Evolutionary conservation across 257 asterid genomes (phyloP).

Genomic region (Solanum tarapatanum): DNA sequence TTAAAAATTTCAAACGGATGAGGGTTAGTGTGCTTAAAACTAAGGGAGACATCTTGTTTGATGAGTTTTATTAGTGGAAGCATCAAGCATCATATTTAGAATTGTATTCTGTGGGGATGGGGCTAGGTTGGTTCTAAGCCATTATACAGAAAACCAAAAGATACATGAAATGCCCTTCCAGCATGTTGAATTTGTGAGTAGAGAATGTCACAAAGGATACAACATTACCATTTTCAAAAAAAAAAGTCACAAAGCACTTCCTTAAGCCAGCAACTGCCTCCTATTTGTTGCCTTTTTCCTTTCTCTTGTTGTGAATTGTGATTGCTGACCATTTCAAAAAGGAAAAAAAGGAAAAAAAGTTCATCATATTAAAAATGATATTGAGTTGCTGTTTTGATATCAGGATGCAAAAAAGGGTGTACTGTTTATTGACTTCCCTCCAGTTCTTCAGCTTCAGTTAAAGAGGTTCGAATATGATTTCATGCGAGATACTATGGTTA

Average conservation of each 20-base stretch:
- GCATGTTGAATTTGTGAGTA: not conserved
- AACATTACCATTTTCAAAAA: not conserved
- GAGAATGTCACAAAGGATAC: not conserved
- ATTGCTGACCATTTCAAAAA: not conserved
- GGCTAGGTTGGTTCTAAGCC: not conserved
- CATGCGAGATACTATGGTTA: conserved; percentile 92
- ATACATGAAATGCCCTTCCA: not conserved
- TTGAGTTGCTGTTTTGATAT: conserved; percentile 14
- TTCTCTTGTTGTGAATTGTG: not conserved
- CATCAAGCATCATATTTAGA: not conserved
- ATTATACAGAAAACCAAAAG: not conserved
- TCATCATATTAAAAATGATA: not conserved
- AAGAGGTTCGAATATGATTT: conserved; percentile 97
- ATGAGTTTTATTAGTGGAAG: not conserved
- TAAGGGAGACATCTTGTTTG: not conserved
- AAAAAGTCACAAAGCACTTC: not conserved
- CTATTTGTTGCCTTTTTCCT: not conserved
- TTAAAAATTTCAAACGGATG: not conserved
- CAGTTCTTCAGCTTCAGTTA: conserved; percentile 97
- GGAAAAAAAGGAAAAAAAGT: not conserved
- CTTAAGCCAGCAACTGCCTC: not conserved
- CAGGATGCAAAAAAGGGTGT: conserved; percentile 99
- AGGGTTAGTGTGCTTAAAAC: not conserved
- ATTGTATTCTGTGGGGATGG: not conserved
- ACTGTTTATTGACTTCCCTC: conserved; percentile 91